A percentile compares a stretch with the other conserved stretches of the same genome.
These are phyloP conservation scores for Cyphellophora attinorum DNA, from an alignment of 2,329 filamentous ascomycete species.

Conservation along the genomic window DNA sequence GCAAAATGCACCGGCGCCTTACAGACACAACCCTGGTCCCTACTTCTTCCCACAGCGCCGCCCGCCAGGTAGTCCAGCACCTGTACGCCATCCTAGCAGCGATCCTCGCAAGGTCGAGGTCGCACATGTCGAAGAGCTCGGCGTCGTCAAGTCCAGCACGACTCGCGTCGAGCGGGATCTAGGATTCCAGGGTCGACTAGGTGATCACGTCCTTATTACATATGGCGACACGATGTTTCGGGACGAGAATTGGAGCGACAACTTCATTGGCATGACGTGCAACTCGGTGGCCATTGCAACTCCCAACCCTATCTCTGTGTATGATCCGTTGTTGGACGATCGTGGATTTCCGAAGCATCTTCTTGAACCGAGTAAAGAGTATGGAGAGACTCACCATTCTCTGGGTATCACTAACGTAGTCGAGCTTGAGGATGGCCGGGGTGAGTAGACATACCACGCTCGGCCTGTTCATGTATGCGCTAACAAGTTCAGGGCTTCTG, in stretches of 20 bases:
- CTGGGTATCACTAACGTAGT: constrained; percentile 19
- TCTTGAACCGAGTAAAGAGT: constrained; percentile 10
- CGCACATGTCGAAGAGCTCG: constrained; percentile 13
- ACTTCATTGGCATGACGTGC: constrained; percentile 18
- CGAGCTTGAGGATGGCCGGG: no score
- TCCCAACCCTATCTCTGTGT: constrained; percentile 13
- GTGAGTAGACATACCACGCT: no score
- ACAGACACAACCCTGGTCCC: no score
- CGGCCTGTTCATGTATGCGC: no score
- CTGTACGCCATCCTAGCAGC: no score
- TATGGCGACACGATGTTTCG: constrained; percentile 19
- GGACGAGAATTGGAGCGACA: constrained; percentile 14
- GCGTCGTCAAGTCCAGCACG: constrained; percentile 14
- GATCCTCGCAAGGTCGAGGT: no score
- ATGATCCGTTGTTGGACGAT: constrained; percentile 13
- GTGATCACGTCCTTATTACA: constrained; percentile 14
- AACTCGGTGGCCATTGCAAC: constrained; percentile 17
- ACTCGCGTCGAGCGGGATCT: constrained; percentile 19
- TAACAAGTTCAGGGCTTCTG: no score
- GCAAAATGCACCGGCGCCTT: no score
- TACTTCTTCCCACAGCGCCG: no score
- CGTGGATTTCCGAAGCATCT: constrained; percentile 16
- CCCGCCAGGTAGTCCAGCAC: no score
- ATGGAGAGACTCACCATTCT: constrained; percentile 13
- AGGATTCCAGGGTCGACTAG: constrained; percentile 17